phyloP scores from a whole-genome alignment of 257 asterid genomes.

The Solanum commersonii region DNA sequence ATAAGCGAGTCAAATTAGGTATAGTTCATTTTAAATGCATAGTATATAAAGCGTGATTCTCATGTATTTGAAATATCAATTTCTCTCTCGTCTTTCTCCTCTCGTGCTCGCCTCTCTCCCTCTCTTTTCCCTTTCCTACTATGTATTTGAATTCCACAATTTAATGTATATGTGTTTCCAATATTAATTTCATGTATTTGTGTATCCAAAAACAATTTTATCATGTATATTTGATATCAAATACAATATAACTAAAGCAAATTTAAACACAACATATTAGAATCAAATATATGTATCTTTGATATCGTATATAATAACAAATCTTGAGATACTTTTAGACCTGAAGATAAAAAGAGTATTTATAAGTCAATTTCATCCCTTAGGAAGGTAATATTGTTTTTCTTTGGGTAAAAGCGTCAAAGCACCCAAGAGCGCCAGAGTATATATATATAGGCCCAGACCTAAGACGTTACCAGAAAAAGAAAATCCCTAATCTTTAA shows the following conservation, averaged over 20 bases:
- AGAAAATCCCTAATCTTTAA: background rate
- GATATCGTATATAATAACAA: no score
- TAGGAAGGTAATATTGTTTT: no score
- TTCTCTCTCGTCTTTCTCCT: background rate
- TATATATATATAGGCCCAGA: background rate
- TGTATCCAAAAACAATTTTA: no score
- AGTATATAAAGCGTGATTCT: no score
- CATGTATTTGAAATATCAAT: background rate
- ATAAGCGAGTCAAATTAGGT: background rate
- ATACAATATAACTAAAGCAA: no score
- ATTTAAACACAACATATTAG: no score
- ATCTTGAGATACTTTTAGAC: background rate
- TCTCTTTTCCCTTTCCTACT: background rate
- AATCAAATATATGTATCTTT: no score
- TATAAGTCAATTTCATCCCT: no score
- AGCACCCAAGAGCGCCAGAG: background rate
- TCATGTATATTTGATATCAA: background rate
- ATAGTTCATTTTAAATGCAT: no score
- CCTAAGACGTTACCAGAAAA: background rate
- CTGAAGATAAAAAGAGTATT: no score
- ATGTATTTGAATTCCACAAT: no score
- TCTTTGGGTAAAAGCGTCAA: background rate
- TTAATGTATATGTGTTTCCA: no score
- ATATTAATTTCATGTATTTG: background rate
- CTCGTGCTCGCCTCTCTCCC: background rate